Evolutionary conservation across 306 rosid species (phyloP).

Genomic region (Cicer judaicum): DNA sequence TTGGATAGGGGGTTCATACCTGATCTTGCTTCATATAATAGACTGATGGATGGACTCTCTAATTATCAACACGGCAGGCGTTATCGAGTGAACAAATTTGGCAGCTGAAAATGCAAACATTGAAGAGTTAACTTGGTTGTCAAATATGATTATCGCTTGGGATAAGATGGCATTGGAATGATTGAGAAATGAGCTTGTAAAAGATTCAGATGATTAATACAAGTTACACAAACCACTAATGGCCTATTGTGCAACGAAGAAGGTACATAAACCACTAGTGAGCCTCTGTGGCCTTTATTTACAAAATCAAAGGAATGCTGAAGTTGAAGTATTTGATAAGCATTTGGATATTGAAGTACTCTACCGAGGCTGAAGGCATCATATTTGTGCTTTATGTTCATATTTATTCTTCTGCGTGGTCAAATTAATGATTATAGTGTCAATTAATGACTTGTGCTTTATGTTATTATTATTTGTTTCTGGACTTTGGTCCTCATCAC

Average conservation of each 20-base stretch:
- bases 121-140: slow-evolving; percentile 18
- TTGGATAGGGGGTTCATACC: slow-evolving; percentile 76
- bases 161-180: slow-evolving; percentile 27
- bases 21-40: slow-evolving; percentile 72
- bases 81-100: slow-evolving; percentile 30
- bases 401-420: not conserved
- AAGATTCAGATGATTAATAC: not conserved
- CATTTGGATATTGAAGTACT: slow-evolving; percentile 54
- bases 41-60: slow-evolving; percentile 59
- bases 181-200: slow-evolving; percentile 11
- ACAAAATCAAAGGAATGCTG: slow-evolving; percentile 49
- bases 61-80: slow-evolving; percentile 2
- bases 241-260: too few species aligned
- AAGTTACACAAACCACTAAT: not conserved
- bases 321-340: slow-evolving; percentile 63
- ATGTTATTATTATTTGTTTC: slow-evolving; percentile 3
- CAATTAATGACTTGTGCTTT: not conserved
- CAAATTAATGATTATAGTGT: slow-evolving; percentile 28
- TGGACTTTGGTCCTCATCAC: slow-evolving; percentile 7
- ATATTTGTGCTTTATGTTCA: slow-evolving; percentile 2
- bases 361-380: slow-evolving; percentile 64
- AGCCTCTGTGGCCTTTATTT: slow-evolving; percentile 48
- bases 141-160: not conserved
- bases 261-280: too few species aligned
- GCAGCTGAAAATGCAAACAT: slow-evolving; percentile 32